Base-by-base conservation (phyloP, 257 asterid species). In the Solanum corneliomulleri region DNA sequence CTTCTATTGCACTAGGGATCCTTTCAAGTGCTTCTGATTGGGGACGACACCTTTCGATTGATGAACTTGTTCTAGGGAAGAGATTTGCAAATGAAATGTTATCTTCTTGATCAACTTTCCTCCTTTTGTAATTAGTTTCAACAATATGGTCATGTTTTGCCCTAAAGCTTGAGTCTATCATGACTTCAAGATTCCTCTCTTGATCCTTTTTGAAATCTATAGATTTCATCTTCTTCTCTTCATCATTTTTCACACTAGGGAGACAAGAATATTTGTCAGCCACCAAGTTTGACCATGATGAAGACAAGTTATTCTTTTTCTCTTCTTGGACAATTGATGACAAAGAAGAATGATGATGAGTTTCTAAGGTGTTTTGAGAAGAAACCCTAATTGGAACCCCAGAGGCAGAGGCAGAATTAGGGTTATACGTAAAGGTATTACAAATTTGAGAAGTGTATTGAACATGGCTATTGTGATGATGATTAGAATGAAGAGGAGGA, bases 61-160 rank as follows among this genome's bases (percentile, higher is more conserved):
- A 83, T 45, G 77, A 85, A 89, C 86, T 86, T 84, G 92, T 85
- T 83, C 88, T 91, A 39, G 88, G 86, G 27, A 91, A 87, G 60
- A 89, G 85, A 87, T 77, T 47, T 29, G 44, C 80, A 41, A 89
- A 88, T 44, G 93, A 86, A 33, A 86, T 83, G 27, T 3, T 25
- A 23, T 80, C 35, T 27, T 47, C n/a, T 12, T 85, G 90, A 82
- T 93, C 96, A 7, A 91, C 83, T 88, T 78, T 93, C 91, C 95
- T 89, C 86, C 96, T 94, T 92, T 96, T 96, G 88, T 91, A 89
- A 76, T 92, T 91, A 7, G 84, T 91, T 58, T 91, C 92, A n/a
- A 88, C 94, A 42, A 85, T 88, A 83, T 90, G 87, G 35, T 90
- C 92, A 23, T 83, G 89, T n/a, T 87, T 86, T 85, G 70, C 88